These are phyloP conservation scores for Monascus purpureus DNA, from an alignment of 495 filamentous ascomycete species.

Conservation along the genomic window DNA sequence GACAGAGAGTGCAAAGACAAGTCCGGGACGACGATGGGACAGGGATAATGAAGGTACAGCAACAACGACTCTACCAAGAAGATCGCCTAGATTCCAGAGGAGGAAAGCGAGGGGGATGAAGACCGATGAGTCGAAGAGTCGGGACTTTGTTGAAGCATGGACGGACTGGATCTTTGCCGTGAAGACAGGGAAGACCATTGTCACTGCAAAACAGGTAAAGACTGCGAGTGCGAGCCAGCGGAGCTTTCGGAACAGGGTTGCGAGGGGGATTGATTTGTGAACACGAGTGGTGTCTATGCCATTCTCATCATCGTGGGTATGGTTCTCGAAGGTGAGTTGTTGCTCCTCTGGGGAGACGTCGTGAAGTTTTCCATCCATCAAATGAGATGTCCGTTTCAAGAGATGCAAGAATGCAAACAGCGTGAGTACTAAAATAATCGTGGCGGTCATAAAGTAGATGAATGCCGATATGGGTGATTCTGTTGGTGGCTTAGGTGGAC, in stretches of 20 bases:
- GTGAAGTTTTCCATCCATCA: conserved; percentile 23
- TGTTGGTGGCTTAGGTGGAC: conserved; percentile 5
- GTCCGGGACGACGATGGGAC: conserved; percentile 41
- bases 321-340: conserved; percentile 2
- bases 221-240: conserved; percentile 55
- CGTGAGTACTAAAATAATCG: conserved; percentile 41
- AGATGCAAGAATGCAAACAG: conserved; percentile 51
- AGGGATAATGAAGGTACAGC: conserved; percentile 48
- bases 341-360: conserved; percentile 1
- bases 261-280: conserved; percentile 46
- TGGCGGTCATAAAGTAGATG: conserved; percentile 83
- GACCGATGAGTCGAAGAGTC: conserved; percentile 52
- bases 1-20: conserved; percentile 51
- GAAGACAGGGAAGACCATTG: conserved; percentile 93
- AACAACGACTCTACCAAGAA: conserved; percentile 60
- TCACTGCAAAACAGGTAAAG: conserved; percentile 63
- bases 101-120: conserved; percentile 90
- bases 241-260: conserved; percentile 56
- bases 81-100: conserved; percentile 86
- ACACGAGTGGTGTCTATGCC: conserved; percentile 6
- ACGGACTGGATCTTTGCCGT: conserved; percentile 71
- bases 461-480: conserved; percentile 60
- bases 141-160: conserved; percentile 27
- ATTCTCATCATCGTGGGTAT: conserved; percentile 5
- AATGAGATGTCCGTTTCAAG: conserved; percentile 16